phyloP scores from a whole-genome alignment of 768 basidiomycete species.

The Tricholoma bakamatsutake region DNA sequence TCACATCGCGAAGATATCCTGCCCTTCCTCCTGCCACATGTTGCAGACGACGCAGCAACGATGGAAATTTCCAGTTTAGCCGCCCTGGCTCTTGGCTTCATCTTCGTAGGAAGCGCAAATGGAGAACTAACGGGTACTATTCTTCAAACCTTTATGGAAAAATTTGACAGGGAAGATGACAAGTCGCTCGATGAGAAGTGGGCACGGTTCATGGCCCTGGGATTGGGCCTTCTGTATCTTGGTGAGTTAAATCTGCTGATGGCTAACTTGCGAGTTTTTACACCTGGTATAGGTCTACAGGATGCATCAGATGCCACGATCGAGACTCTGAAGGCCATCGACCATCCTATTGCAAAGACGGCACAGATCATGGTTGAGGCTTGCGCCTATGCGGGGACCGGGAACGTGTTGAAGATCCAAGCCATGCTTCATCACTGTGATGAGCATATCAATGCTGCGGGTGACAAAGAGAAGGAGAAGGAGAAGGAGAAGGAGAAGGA shows the following conservation, averaged over 20 bases:
- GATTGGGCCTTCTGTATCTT: conserved; percentile 84
- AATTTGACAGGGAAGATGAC: conserved; percentile 47
- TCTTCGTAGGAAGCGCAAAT: conserved; percentile 92
- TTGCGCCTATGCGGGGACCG: conserved; percentile 92
- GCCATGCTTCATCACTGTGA: conserved; percentile 89
- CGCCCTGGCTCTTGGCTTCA: conserved; percentile 86
- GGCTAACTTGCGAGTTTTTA: neutral
- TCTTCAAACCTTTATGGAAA: conserved; percentile 88
- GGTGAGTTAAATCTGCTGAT: conserved; percentile 42
- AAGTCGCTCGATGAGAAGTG: conserved; percentile 86
- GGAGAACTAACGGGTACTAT: conserved; percentile 89
- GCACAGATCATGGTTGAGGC: conserved; percentile 90
- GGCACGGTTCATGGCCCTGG: conserved; percentile 86
- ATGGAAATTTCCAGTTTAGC: conserved; percentile 89
- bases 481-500: conserved; percentile 64
- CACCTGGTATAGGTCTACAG: conserved; percentile 62
- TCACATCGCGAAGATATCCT: conserved; percentile 85
- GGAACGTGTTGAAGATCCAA: conserved; percentile 92
- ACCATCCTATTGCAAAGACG: conserved; percentile 86
- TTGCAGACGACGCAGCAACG: conserved; percentile 74
- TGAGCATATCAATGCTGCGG: conserved; percentile 68
- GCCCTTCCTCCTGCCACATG: conserved; percentile 67
- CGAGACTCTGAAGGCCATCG: conserved; percentile 88
- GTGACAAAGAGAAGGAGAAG: conserved; percentile 45
- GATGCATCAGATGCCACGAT: conserved; percentile 92